Base-by-base conservation (phyloP, 805 yeast genomes). In the Kodamaea jinghongensis region DNA sequence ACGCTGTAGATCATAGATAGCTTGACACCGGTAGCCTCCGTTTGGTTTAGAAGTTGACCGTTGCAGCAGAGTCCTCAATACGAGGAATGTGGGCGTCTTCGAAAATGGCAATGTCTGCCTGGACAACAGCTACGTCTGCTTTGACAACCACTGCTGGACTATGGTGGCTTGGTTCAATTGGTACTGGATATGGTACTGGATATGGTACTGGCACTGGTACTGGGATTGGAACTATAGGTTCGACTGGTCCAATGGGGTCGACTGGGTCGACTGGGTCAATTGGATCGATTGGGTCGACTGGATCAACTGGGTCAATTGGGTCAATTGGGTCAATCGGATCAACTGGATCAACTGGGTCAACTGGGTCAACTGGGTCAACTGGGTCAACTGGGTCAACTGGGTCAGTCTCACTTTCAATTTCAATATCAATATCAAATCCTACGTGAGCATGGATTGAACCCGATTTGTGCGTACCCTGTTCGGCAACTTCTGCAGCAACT, bases 181-280 rank as follows among this genome's bases (percentile, higher is more conserved):
- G 23, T 6, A 8, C 8, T 20, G 23, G 23, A 20, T n/a, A n/a
- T n/a, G n/a, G n/a, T n/a, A n/a, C n/a, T n/a, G n/a, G n/a, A n/a
- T n/a, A n/a, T n/a, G n/a, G n/a, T n/a, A n/a, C n/a, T n/a, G n/a
- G n/a, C n/a, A n/a, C n/a, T n/a, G n/a, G n/a, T n/a, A n/a, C n/a
- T n/a, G n/a, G n/a, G n/a, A n/a, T n/a, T n/a, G n/a, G n/a, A n/a
- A n/a, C n/a, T n/a, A n/a, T 9, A 6, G 14, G 14, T 4, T n/a
- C 14, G 14, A 27, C 29, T 27, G 29, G 29, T 4, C 6, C 29
- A 12, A 27, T 27, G 6, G 29, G 29, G 14, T 27, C 29, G 29
- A 27, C 29, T 27, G 29, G 14, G 14, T n/a, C 29, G 29, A 27
- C 29, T 27, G 29, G 29, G 14, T n/a, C 29, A 12, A 27, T 12